Evolutionary conservation across 2,329 filamentous ascomycete species (phyloP), one percentile per base, ranked within the genome.

Genomic region (Colletotrichum melonis): DNA sequence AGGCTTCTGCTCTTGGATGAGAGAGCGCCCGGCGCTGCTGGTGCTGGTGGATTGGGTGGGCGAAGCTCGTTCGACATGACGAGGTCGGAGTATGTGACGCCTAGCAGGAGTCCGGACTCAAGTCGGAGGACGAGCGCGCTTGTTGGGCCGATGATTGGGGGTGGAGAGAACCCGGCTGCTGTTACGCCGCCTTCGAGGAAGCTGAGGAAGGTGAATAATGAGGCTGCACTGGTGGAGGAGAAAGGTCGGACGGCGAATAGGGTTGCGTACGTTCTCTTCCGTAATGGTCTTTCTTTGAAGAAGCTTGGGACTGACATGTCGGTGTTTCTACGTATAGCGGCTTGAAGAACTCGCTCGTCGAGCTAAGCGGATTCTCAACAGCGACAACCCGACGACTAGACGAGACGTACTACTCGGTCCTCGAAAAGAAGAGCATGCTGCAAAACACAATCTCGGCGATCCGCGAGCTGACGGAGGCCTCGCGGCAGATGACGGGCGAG

Each of bases 401-500:
- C 80, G 90, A 93, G 72, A 92, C 92, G 3, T 95, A 95, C 82
- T 93, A 93, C 75, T 89, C 90, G 0, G 88, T 95, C 11, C 85
- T 95, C 35, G 91, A 94, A 79, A 94, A 92, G 78, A 87, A 93
- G 62, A 88, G 88, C 63, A 81, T 87, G 1, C 84, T 95, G 49
- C 91, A 92, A 67, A 88, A 86, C 76, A 94, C 91, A 1, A 88
- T 95, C 52, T 81, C 85, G 6, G 88, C 88, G 2, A 84, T 96
- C 32, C 91, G 91, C 78, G 90, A 93, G 76, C 86, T 96, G n/a
- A 90, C 92, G 0, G 84, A 84, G 35, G 85, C 89, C 77, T 91
- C 92, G 6, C 87, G 86, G 67, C 86, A 89, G 64, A 85, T 92
- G 9, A 88, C 89, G 73, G 82, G 84, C 19, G 86, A 84, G 59